These are phyloP conservation scores for Biancaea sappan DNA, from an alignment of 306 rosid species.

Conservation along the genomic window DNA sequence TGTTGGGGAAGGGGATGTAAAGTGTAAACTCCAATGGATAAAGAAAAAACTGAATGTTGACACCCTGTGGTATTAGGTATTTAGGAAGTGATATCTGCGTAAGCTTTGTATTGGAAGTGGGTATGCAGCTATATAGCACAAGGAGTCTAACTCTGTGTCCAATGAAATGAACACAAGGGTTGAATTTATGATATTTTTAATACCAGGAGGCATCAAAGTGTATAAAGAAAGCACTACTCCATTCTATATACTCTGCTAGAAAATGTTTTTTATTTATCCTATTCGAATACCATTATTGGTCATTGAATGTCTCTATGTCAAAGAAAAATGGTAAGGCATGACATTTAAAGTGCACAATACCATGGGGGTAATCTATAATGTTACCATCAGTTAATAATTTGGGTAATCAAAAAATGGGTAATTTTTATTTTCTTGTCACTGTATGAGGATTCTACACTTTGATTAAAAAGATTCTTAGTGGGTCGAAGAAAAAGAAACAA, in stretches of 20 bases:
- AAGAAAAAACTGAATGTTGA: background rate
- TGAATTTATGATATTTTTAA: background rate
- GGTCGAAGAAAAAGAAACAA: background rate
- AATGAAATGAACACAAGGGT: background rate
- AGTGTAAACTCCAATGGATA: background rate
- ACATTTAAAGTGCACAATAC: background rate
- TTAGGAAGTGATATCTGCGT: constrained; percentile 18
- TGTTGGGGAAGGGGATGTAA: background rate
- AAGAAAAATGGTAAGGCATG: background rate
- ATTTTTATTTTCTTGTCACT: background rate
- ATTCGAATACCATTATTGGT: background rate
- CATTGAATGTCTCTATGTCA: background rate
- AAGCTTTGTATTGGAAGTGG: constrained; percentile 16
- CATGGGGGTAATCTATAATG: background rate
- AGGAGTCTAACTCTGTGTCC: background rate
- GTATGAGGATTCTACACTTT: background rate
- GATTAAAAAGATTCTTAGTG: background rate
- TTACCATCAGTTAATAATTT: constrained; percentile 4
- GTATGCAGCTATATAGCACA: background rate
- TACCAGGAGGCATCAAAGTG: background rate
- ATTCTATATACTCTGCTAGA: background rate
- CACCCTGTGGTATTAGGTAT: background rate
- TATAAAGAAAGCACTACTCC: background rate
- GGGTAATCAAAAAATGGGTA: background rate
- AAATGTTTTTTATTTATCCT: background rate